These are phyloP conservation scores for Amniculicola lignicola DNA, from an alignment of 495 filamentous ascomycete species.

Conservation along the genomic window DNA sequence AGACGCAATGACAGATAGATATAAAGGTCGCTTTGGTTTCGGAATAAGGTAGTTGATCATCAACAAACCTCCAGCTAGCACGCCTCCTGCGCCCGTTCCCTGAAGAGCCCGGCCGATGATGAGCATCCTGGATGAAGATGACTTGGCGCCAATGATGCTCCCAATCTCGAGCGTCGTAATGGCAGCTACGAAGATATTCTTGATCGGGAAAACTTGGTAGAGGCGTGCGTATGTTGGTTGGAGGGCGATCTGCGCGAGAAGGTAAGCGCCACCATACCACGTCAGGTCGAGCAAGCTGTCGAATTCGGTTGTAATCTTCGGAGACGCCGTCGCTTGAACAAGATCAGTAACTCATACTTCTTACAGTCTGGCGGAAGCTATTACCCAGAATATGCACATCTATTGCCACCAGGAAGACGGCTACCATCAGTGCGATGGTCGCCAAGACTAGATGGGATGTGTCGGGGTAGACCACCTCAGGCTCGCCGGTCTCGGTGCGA, in stretches of 20 bases:
- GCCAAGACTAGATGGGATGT: background rate
- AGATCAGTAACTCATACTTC: background rate
- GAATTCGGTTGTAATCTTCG: background rate
- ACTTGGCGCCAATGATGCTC: slow-evolving; percentile 72
- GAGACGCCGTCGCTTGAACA: background rate
- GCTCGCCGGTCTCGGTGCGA: no score
- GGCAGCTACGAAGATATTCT: slow-evolving; percentile 62
- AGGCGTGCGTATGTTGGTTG: slow-evolving; percentile 53
- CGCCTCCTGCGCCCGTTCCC: slow-evolving; percentile 73
- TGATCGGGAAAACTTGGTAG: slow-evolving; percentile 47
- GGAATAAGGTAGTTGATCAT: slow-evolving; percentile 76
- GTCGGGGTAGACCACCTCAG: background rate
- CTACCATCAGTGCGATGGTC: background rate
- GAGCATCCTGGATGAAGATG: slow-evolving; percentile 67
- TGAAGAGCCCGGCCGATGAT: slow-evolving; percentile 83
- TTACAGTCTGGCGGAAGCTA: background rate
- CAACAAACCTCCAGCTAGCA: slow-evolving; percentile 78
- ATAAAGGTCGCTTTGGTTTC: slow-evolving; percentile 63
- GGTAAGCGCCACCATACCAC: slow-evolving; percentile 58
- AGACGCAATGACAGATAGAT: slow-evolving; percentile 64
- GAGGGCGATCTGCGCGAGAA: slow-evolving; percentile 53
- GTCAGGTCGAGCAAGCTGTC: slow-evolving; percentile 42
- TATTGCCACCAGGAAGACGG: background rate
- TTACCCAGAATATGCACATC: background rate
- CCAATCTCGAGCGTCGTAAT: slow-evolving; percentile 78